Percentiles rank a stretch among this genome's conserved stretches.
These are phyloP conservation scores for Coniophora puteana DNA, from an alignment of 1,284 basidiomycete genomes.

Conservation along the genomic window DNA sequence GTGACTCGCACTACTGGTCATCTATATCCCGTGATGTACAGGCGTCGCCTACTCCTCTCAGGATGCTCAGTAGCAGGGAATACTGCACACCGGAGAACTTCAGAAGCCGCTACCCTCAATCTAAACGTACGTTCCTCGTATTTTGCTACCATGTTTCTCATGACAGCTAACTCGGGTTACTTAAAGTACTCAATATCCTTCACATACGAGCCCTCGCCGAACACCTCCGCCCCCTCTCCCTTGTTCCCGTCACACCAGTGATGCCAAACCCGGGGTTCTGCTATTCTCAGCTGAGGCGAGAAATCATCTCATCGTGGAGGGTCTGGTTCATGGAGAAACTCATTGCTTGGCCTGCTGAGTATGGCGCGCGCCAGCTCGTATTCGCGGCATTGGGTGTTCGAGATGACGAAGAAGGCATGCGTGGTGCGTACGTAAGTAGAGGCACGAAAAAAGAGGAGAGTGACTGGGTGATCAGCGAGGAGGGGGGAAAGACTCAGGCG, in stretches of 20 bases:
- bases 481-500: slow-evolving; percentile 37
- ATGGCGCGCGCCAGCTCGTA: slow-evolving; percentile 33
- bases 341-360: slow-evolving; percentile 25
- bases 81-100: slow-evolving; percentile 26
- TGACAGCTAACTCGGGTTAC: not conserved
- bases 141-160: not conserved
- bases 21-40: slow-evolving; percentile 21
- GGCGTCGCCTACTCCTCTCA: slow-evolving; percentile 24
- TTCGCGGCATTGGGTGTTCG: slow-evolving; percentile 24
- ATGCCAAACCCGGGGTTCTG: slow-evolving; percentile 47
- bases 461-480: slow-evolving; percentile 39
- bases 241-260: slow-evolving; percentile 29
- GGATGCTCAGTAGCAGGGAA: slow-evolving; percentile 25
- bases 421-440: slow-evolving; percentile 33
- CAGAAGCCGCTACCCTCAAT: slow-evolving; percentile 23
- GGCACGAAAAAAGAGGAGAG: slow-evolving; percentile 34
- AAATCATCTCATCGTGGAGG: slow-evolving; percentile 19
- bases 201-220: slow-evolving; percentile 23
- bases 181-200: slow-evolving; percentile 24
- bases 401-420: slow-evolving; percentile 27
- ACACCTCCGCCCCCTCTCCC: slow-evolving; percentile 19
- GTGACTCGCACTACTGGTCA: slow-evolving; percentile 21
- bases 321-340: slow-evolving; percentile 12
- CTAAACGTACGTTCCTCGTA: slow-evolving; percentile 15
- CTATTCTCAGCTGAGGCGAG: slow-evolving; percentile 35